Conservation (phyloP, 129 eudicot species). For the Saposhnikovia divaricata region DNA sequence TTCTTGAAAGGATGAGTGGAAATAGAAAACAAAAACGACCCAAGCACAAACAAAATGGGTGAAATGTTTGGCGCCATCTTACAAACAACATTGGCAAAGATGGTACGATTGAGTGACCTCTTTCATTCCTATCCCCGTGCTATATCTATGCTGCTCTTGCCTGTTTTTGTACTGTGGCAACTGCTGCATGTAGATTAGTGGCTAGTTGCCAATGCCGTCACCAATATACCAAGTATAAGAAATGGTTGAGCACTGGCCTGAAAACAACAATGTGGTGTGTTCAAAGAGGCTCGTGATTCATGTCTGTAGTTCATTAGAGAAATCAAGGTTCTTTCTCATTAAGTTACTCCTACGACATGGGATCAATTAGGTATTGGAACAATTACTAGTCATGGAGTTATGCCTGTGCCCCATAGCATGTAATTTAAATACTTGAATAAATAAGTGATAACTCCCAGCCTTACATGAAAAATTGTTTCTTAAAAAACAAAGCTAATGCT, state of each 20-base stretch:
- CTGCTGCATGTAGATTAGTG: slow-evolving; percentile 28
- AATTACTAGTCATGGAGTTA: neutral
- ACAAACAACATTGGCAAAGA: slow-evolving; percentile 15
- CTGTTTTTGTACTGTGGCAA: neutral
- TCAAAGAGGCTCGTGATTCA: neutral
- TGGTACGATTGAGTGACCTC: neutral
- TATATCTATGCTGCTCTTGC: neutral
- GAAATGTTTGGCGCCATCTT: neutral
- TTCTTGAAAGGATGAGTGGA: neutral
- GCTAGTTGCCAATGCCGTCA: slow-evolving; percentile 79
- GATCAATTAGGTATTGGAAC: neutral
- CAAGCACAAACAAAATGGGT: neutral
- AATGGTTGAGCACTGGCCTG: slow-evolving; percentile 99
- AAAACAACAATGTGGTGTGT: neutral
- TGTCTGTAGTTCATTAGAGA: neutral
- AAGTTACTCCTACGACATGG: neutral
- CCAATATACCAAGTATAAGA: slow-evolving; percentile 72
- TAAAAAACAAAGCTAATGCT: neutral
- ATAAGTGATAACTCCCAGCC: neutral
- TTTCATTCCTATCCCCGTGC: neutral
- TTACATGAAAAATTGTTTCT: neutral
- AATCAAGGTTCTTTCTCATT: neutral
- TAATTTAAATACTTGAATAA: neutral
- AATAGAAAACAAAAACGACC: neutral
- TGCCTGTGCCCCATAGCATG: neutral